A percentile compares a stretch with the other conserved stretches of the same genome.
Conservation (phyloP, 176 grass and related monocot species). For the Oryza brachyantha region DNA sequence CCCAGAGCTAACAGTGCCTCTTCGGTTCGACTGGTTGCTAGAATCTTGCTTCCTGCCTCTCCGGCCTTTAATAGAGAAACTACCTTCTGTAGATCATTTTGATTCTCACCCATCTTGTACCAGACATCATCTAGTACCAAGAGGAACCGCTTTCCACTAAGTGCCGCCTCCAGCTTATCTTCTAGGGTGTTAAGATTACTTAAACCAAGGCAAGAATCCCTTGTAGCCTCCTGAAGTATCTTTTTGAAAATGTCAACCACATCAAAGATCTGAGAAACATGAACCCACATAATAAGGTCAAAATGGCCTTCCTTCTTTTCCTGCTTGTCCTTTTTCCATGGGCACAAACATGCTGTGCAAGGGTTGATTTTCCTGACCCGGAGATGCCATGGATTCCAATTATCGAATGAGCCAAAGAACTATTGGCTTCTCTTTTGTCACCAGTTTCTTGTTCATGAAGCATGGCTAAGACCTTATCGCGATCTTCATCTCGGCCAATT, state of each 20-base stretch:
- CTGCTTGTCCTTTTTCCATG: too few relatives aligned
- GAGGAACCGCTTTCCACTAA: not conserved
- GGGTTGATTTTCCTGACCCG: too few relatives aligned
- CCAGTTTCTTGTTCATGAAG: not conserved
- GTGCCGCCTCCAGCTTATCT: not conserved
- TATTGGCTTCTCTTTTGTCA: not conserved
- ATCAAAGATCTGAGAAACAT: not conserved
- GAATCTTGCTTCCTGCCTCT: slow-evolving; percentile 28
- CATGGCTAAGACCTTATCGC: not conserved
- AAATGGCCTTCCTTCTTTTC: not conserved
- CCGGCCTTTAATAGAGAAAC: slow-evolving; percentile 3
- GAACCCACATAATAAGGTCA: not conserved
- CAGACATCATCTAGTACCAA: not conserved
- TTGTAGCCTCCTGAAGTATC: slow-evolving; percentile 2
- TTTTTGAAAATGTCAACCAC: not conserved
- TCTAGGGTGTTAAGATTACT: not conserved
- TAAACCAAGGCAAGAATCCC: not conserved
- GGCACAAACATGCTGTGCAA: too few relatives aligned
- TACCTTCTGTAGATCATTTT: not conserved
- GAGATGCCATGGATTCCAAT: too few relatives aligned
- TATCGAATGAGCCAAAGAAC: too few relatives aligned
- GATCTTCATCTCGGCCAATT: too few relatives aligned
- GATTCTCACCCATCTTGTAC: not conserved
- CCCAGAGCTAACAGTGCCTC: not conserved
- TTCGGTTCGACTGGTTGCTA: slow-evolving; percentile 25